Conservation (phyloP, 2,329 filamentous ascomycete species). For the Trichoderma pleuroti region DNA sequence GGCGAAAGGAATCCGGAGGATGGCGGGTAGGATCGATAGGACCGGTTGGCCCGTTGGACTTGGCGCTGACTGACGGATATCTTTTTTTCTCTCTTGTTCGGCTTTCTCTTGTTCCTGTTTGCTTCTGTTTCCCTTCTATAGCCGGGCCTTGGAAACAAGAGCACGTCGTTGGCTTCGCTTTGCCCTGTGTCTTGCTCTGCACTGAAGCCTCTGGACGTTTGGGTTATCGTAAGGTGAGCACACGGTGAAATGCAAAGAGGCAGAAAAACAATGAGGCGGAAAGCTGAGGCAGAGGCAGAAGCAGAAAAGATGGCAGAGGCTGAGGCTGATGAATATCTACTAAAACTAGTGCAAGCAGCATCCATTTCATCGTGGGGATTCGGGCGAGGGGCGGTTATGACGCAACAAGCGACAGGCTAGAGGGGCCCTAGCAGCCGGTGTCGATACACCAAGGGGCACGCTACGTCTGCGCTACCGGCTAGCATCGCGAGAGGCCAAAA, state of each 20-base stretch:
- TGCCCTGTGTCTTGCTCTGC: not conserved
- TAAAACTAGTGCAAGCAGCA: not conserved
- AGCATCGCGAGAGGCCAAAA: not conserved
- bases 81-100: not conserved
- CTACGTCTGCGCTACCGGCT: constrained; percentile 2
- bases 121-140: not conserved
- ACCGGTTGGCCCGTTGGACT: not conserved
- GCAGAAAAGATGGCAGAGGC: not conserved
- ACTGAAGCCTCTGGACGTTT: not conserved
- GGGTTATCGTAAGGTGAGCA: not conserved
- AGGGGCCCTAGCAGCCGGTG: constrained; percentile 2
- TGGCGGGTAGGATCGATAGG: not conserved
- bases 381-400: constrained; percentile 23
- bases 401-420: constrained; percentile 16
- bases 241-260: not conserved
- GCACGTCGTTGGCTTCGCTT: not conserved
- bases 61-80: constrained; percentile 6
- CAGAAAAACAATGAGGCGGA: not conserved
- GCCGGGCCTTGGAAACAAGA: not conserved
- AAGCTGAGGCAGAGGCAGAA: not conserved
- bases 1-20: not conserved
- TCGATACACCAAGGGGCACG: constrained; percentile 14
- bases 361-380: constrained; percentile 11
- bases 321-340: constrained; percentile 11
- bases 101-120: not conserved